Evolutionary conservation across 208 protist species (phyloP), one percentile per base, ranked within the genome.

Genomic region (Trypanosomatidae sp.): DNA sequence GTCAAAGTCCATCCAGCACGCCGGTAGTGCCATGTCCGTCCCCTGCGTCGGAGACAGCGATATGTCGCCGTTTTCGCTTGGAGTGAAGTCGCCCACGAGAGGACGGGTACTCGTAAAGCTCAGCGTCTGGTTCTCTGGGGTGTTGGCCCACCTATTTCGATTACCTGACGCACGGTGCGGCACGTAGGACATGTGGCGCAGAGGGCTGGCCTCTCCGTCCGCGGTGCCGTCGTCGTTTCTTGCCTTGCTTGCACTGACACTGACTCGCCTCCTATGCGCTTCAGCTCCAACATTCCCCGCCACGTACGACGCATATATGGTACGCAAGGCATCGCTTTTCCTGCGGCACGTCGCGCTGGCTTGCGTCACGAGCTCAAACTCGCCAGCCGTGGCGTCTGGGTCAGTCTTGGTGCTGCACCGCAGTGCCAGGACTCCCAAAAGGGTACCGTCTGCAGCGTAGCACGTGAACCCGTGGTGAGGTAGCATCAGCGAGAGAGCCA

Each of bases 1-100:
- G 66, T 95, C 88, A 67, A 92, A 95, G 17, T 86, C 88, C 49
- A 95, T 70, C 88, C 90, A 95, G 70, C 78, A 89, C 41, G 77
- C 67, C 5, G 77, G 82, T 25, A 83, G 33, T 0, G 49, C 46
- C 25, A 41, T 6, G 1, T 69, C 69, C 41, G 4, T 33, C 28
- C n/a, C 69, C 50, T 10, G 25, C 60, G 12, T 30, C 6, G 13
- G 56, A 1, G 67, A 53, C 25, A 3, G 53, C 2, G 68, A 49
- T 9, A 49, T 30, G 7, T 59, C 49, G 2, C 60, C 70, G 25
- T 70, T 55, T 19, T 62, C 47, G 58, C 68, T 28, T 2, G 74
- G 81, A 15, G 82, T 83, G 66, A 83, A 79, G 33, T 82, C 69
- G 30, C 78, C 74, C 36, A 77, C 64, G 3, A 86, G 65, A 39